Percentiles rank a stretch among this genome's conserved stretches.
phyloP scores from a whole-genome alignment of 2,329 filamentous ascomycete genomes.

The Microdochium bolleyi region DNA sequence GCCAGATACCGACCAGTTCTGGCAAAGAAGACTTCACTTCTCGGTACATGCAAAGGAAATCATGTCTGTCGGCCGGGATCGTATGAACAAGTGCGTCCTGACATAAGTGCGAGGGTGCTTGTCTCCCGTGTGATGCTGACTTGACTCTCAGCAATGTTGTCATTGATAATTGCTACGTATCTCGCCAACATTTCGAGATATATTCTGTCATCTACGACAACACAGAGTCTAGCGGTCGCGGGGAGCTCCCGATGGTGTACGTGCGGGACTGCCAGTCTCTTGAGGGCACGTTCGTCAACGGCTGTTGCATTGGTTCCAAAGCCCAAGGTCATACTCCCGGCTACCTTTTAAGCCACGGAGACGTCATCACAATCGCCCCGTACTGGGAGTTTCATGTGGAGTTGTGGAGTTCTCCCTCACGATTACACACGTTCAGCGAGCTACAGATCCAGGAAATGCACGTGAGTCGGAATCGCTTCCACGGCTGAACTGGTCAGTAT shows the following conservation, averaged over 20 bases:
- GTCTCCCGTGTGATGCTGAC: slow-evolving; percentile 11
- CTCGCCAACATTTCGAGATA: slow-evolving; percentile 46
- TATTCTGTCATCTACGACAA: slow-evolving; percentile 45
- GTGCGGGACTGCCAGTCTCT: slow-evolving; percentile 47
- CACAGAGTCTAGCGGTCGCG: slow-evolving; percentile 11
- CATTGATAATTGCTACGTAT: slow-evolving; percentile 34
- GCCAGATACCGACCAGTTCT: background rate
- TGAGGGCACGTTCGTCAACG: slow-evolving; percentile 47
- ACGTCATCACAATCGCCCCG: slow-evolving; percentile 33
- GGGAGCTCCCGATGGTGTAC: slow-evolving; percentile 34
- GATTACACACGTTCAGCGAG: slow-evolving; percentile 8
- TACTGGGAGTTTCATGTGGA: slow-evolving; percentile 26
- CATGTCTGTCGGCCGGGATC: background rate
- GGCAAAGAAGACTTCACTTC: background rate
- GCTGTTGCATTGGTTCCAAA: slow-evolving; percentile 29
- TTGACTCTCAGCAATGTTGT: slow-evolving; percentile 19
- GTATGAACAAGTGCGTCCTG: background rate
- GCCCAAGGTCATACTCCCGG: slow-evolving; percentile 26
- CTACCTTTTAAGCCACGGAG: slow-evolving; percentile 41
- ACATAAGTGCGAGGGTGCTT: too few species aligned
- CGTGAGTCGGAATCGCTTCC: slow-evolving; percentile 13
- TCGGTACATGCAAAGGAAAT: background rate
- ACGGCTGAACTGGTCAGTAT: background rate
- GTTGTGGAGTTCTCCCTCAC: slow-evolving; percentile 10
- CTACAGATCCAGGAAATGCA: slow-evolving; percentile 24